phyloP scores from a whole-genome alignment of 768 basidiomycete genomes.

The Mycena polygramma region DNA sequence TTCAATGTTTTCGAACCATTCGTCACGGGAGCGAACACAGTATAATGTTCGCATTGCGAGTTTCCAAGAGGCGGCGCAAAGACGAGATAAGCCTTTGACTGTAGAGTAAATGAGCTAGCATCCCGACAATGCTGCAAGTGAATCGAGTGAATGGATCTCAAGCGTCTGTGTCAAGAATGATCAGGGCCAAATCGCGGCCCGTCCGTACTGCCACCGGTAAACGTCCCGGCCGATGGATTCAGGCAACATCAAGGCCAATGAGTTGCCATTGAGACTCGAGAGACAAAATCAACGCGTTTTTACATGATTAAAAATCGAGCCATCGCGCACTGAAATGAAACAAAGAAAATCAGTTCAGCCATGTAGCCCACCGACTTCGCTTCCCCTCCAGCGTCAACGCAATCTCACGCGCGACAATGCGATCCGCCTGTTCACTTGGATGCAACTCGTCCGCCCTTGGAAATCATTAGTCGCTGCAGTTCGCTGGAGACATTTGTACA shows the following conservation, averaged over 20 bases:
- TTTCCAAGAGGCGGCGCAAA: too few relatives aligned
- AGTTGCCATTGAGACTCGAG: too few relatives aligned
- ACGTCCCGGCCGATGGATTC: too few relatives aligned
- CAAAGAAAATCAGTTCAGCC: constrained; percentile 55
- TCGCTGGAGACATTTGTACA: constrained; percentile 33
- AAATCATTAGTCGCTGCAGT: constrained; percentile 19
- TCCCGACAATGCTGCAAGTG: too few relatives aligned
- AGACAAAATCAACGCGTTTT: too few relatives aligned
- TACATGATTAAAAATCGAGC: neutral
- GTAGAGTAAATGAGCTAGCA: too few relatives aligned
- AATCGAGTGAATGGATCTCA: too few relatives aligned
- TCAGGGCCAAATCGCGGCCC: too few relatives aligned
- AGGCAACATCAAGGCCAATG: too few relatives aligned
- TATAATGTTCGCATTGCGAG: too few relatives aligned
- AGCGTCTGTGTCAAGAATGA: neutral
- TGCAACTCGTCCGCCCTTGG: constrained; percentile 69
- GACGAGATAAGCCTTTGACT: neutral
- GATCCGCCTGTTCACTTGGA: constrained; percentile 69
- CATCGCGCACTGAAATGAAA: neutral
- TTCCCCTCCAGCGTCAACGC: constrained; percentile 60
- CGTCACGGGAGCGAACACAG: neutral
- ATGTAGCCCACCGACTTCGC: constrained; percentile 60
- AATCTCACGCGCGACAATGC: constrained; percentile 67
- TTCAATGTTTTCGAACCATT: neutral
- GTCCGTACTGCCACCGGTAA: too few relatives aligned